phyloP scores from a whole-genome alignment of 2,329 filamentous ascomycete species.

The Orbilia oligospora region DNA sequence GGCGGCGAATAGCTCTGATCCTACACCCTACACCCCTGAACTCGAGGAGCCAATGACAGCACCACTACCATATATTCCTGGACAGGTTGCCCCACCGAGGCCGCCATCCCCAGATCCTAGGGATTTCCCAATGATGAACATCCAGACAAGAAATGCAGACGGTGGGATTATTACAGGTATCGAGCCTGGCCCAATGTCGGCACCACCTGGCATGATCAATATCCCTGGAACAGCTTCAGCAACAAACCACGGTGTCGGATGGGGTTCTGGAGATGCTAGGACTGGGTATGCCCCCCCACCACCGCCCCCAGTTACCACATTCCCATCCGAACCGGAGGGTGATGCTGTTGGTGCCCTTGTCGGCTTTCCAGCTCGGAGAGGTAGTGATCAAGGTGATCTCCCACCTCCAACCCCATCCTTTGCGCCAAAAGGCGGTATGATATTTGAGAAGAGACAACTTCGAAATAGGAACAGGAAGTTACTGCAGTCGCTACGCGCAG shows the following conservation, averaged over 20 bases:
- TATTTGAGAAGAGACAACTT: conserved; percentile 56
- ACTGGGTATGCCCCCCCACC: conserved; percentile 60
- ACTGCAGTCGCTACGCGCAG: conserved; percentile 42
- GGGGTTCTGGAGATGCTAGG: conserved; percentile 42
- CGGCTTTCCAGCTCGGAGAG: conserved; percentile 57
- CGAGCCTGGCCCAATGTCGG: conserved; percentile 77
- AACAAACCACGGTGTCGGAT: conserved; percentile 52
- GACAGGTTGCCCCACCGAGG: conserved; percentile 64
- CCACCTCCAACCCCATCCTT: conserved; percentile 57
- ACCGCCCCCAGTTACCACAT: conserved; percentile 60
- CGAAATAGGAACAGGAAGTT: conserved; percentile 57
- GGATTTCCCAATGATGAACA: conserved; percentile 63
- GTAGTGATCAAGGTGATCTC: conserved; percentile 56
- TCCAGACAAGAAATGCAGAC: conserved; percentile 63
- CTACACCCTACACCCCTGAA: conserved; percentile 70
- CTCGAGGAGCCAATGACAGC: conserved; percentile 74
- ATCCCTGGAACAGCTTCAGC: conserved; percentile 62
- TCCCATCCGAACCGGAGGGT: conserved; percentile 57
- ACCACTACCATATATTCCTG: conserved; percentile 73
- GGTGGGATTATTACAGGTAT: conserved; percentile 67
- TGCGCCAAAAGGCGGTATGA: conserved; percentile 60
- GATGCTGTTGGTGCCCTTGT: conserved; percentile 60
- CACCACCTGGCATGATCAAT: conserved; percentile 69
- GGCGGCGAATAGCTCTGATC: conserved; percentile 61
- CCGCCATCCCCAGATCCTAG: conserved; percentile 66